Evolutionary conservation across 1,139 yeast species (phyloP), one percentile per base, ranked within the genome.

Genomic region (Diutina rugosa): DNA sequence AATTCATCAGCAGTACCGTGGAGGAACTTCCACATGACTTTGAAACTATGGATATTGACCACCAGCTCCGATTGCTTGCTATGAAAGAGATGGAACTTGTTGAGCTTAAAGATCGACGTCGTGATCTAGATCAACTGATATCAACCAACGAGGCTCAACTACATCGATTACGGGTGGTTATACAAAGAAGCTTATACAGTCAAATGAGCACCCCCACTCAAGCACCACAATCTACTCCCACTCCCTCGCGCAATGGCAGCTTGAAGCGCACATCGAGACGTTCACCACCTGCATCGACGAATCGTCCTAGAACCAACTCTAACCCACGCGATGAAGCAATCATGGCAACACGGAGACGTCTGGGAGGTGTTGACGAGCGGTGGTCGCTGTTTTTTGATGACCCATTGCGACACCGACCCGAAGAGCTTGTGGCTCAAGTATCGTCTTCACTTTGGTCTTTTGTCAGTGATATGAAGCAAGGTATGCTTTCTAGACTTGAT

Each of bases 361-460:
- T 29, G 38, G 35, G 21, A 14, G 51, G 51, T 14, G n/a, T 49
- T 16, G 53, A 49, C 32, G 53, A 49, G 9, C 53, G 53, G n/a
- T 49, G 53, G 53, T 49, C 53, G 14, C 14, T 32, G 44, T 32
- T 49, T n/a, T 49, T 49, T 18, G 53, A 49, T 18, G 53, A 49
- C 16, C 53, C 53, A 8, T 49, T 49, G 29, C 14, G 28, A 32
- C 41, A 32, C 10, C n/a, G 32, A 12, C 53, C 53, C 10, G 53
- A 49, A 32, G 53, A 49, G 21, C 32, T 49, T 7, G 53, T 49
- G 44, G 29, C 26, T 10, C 53, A 49, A n/a, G 53, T 49, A 16
- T 47, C 51, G 7, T 47, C 51, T 5, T 47, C 51, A n/a, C 30
- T 47, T 14, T 49, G 21, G 53, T 12, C 53, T 3, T 49, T 49